These are phyloP conservation scores for Exophiala viscosa DNA, from an alignment of 2,329 filamentous ascomycete species.

Conservation along the genomic window DNA sequence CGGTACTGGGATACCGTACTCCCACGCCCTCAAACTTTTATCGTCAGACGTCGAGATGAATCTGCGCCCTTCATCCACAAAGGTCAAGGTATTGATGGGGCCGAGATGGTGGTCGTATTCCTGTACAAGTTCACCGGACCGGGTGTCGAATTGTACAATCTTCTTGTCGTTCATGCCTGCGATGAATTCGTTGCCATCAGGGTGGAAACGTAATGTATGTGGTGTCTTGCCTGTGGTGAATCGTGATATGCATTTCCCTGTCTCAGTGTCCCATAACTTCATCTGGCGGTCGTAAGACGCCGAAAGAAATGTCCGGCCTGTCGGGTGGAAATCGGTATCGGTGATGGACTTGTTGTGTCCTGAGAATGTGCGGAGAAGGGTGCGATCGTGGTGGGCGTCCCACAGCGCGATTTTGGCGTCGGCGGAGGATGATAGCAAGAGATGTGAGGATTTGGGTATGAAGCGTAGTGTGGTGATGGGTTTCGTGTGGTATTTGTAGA, in stretches of 20 bases:
- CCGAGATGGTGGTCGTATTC: constrained; percentile 98
- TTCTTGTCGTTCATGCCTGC: constrained; percentile 99
- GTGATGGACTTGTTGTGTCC: constrained; percentile 89
- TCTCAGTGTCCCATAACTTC: constrained; percentile 98
- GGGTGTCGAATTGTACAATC: constrained; percentile 93
- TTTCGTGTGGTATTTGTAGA: constrained; percentile 81
- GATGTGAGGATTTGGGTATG: constrained; percentile 81
- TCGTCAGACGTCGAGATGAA: constrained; percentile 99
- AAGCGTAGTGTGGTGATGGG: constrained; percentile 86
- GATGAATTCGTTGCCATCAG: constrained; percentile 82
- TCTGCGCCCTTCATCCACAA: constrained; percentile 87
- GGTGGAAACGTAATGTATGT: constrained; percentile 92
- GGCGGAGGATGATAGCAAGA: constrained; percentile 83
- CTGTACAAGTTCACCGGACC: constrained; percentile 78
- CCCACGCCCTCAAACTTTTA: constrained; percentile 93
- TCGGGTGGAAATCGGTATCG: constrained; percentile 79
- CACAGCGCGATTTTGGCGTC: constrained; percentile 90
- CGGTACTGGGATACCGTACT: constrained; percentile 95
- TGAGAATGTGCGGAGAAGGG: constrained; percentile 84
- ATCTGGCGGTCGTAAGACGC: constrained; percentile 93
- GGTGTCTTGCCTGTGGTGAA: constrained; percentile 94
- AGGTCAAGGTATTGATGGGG: constrained; percentile 96
- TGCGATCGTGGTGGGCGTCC: constrained; percentile 86
- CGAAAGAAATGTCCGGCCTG: constrained; percentile 81
- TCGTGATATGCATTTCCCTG: constrained; percentile 77